Conservation (phyloP, 2,329 filamentous ascomycete species). For the Ustulina deusta region DNA sequence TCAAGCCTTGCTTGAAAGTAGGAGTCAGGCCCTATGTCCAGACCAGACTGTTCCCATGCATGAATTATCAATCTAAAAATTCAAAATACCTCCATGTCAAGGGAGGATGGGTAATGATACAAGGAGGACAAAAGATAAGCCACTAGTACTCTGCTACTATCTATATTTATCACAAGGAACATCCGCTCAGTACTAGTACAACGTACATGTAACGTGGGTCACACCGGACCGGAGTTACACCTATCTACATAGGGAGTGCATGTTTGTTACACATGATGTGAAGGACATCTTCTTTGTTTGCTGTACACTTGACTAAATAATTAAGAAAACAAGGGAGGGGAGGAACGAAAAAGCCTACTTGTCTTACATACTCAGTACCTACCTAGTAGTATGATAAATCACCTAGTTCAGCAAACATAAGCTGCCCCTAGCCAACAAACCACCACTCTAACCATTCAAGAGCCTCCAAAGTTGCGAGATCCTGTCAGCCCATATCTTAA, state of each 20-base stretch:
- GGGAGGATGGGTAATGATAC: not conserved
- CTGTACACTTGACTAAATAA: no score
- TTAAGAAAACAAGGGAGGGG: no score
- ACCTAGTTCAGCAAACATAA: not conserved
- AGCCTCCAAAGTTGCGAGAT: not conserved
- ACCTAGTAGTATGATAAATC: no score
- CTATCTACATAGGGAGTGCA: not conserved
- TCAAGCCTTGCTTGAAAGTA: not conserved
- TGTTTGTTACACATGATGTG: not conserved
- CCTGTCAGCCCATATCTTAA: no score
- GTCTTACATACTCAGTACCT: no score
- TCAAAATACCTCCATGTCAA: not conserved
- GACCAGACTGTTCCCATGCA: not conserved
- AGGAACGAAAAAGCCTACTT: no score
- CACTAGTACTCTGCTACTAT: not conserved
- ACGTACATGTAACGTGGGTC: not conserved
- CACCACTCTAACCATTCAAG: not conserved
- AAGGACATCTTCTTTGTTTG: not conserved
- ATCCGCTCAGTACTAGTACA: not conserved
- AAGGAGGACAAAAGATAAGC: not conserved
- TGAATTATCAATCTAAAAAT: not conserved
- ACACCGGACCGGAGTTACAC: not conserved
- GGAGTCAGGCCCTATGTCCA: not conserved
- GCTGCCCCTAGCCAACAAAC: not conserved
- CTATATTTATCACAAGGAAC: not conserved